These are phyloP conservation scores for Takakia lepidozioides DNA, from an alignment of 225 moss, liverwort and hornwort genomes.

Conservation along the genomic window DNA sequence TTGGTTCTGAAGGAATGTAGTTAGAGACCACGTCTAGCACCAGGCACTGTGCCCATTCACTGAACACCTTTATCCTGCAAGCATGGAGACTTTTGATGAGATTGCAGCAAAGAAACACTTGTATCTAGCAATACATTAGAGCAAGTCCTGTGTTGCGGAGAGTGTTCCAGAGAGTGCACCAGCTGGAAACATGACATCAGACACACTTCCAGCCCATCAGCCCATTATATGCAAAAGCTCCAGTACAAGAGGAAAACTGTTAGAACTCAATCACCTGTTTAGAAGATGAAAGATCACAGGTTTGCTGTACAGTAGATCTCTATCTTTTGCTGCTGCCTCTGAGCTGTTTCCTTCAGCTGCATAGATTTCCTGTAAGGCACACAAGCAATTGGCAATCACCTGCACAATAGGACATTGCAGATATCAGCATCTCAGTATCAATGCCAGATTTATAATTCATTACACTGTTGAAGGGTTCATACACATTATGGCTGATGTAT, in stretches of 20 bases:
- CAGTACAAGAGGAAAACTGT: too few relatives aligned
- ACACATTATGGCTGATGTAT: too few relatives aligned
- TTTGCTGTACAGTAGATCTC: constrained; percentile 68
- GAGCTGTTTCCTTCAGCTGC: constrained; percentile 63
- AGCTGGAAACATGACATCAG: too few relatives aligned
- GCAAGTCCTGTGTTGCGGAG: constrained; percentile 1
- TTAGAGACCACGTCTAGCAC: constrained; percentile 90
- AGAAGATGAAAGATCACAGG: constrained; percentile 73
- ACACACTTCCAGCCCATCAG: too few relatives aligned
- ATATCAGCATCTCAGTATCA: too few relatives aligned
- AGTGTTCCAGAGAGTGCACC: too few relatives aligned
- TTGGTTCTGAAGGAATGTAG: constrained; percentile 69
- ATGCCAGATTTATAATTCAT: too few relatives aligned
- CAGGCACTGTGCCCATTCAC: constrained; percentile 97
- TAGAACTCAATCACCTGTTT: constrained; percentile 84
- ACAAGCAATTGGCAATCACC: constrained; percentile 96
- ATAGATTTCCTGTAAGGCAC: constrained; percentile 84
- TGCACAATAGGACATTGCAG: constrained; percentile 20
- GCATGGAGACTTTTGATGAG: too few relatives aligned
- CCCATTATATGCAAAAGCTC: too few relatives aligned
- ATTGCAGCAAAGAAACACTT: not conserved
- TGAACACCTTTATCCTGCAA: constrained; percentile 88
- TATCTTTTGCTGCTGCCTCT: constrained; percentile 71
- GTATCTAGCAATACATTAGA: not conserved
- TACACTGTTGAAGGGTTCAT: too few relatives aligned